Conservation (phyloP, 345 rosid genomes). For the Cardamine resedifolia region DNA sequence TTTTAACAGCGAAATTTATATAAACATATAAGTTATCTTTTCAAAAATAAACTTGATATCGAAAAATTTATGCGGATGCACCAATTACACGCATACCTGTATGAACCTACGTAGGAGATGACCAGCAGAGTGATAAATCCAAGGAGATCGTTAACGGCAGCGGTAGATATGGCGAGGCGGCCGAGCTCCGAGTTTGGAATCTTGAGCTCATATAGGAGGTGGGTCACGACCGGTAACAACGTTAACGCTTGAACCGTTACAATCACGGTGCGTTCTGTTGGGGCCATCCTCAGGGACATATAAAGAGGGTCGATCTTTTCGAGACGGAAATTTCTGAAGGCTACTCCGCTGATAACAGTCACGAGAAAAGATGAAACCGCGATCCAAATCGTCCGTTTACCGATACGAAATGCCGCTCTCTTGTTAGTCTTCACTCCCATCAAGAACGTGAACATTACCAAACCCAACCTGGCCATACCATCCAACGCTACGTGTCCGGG, state of each 20-base stretch:
- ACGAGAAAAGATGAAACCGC: constrained; percentile 29
- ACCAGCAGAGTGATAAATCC: neutral
- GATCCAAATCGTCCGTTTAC: constrained; percentile 7
- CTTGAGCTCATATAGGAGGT: constrained; percentile 36
- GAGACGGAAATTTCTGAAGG: constrained; percentile 20
- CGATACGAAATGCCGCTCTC: constrained; percentile 16
- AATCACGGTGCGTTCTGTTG: constrained; percentile 31
- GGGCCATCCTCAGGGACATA: constrained; percentile 27
- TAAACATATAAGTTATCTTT: neutral
- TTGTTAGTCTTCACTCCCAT: constrained; percentile 52
- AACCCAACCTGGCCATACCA: constrained; percentile 41
- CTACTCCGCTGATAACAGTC: constrained; percentile 21
- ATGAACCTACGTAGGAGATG: constrained; percentile 26
- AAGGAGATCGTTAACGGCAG: constrained; percentile 33
- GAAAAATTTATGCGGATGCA: neutral
- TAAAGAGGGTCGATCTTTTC: constrained; percentile 36
- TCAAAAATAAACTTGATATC: neutral
- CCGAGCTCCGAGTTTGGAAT: constrained; percentile 36
- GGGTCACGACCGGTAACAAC: constrained; percentile 32
- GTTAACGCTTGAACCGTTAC: constrained; percentile 32
- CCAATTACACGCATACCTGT: constrained; percentile 15
- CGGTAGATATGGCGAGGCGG: constrained; percentile 27
- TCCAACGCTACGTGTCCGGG: constrained; percentile 33
- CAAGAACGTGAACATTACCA: constrained; percentile 45
- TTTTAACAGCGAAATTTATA: neutral